Percentiles rank a stretch among this genome's conserved stretches.
phyloP scores from a whole-genome alignment of 305 asterid genomes.

The Nicotiana rustica region DNA sequence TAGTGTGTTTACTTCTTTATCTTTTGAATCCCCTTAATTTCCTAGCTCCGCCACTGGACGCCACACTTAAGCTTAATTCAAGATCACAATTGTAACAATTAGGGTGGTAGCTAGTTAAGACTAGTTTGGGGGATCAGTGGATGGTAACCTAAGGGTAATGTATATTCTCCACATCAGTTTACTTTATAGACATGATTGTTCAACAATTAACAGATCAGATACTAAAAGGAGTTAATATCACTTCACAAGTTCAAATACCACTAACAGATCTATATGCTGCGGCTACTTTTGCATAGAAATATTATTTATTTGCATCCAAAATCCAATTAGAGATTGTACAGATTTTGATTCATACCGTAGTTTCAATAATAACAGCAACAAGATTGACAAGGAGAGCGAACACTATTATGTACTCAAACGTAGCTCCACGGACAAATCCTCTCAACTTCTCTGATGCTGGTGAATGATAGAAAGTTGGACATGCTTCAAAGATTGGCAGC shows the following conservation, averaged over 20 bases:
- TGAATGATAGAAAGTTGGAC: conserved; percentile 78
- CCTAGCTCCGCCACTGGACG: background rate
- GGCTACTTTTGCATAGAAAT: background rate
- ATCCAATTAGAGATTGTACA: conserved; percentile 36
- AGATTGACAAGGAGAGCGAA: conserved; percentile 78
- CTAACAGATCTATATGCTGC: background rate
- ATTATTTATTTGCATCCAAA: conserved; percentile 27
- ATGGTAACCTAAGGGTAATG: background rate
- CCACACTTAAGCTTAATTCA: conserved; percentile 19
- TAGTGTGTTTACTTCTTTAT: too few species aligned
- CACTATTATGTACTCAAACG: conserved; percentile 70
- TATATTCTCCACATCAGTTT: background rate
- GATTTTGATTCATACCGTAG: conserved; percentile 66
- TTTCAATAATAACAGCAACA: conserved; percentile 85
- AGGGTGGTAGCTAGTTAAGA: background rate
- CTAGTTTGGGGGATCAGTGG: background rate
- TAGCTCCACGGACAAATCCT: conserved; percentile 70
- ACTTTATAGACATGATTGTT: background rate
- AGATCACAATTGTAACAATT: conserved; percentile 14
- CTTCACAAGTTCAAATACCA: conserved; percentile 28
- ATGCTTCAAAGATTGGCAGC: conserved; percentile 76
- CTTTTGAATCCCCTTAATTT: too few species aligned
- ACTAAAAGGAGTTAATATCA: background rate
- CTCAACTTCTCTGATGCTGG: conserved; percentile 69
- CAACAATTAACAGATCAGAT: conserved; percentile 13